Percentiles rank a stretch among this genome's conserved stretches.
Conservation (phyloP, 495 filamentous ascomycete genomes). For the Podospora pseudocomata region DNA sequence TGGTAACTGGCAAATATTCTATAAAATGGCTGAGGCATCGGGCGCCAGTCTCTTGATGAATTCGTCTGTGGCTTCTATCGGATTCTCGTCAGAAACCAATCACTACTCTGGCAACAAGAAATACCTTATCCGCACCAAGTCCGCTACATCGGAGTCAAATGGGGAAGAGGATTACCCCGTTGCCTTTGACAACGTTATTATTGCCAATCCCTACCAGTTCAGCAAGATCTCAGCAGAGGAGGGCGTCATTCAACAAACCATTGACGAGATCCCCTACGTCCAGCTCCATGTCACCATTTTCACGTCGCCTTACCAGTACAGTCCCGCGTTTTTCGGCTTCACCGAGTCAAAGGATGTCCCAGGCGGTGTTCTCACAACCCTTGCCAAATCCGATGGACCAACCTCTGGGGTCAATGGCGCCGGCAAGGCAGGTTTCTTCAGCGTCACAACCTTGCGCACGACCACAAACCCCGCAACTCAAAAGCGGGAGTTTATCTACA, state of each 20-base stretch:
- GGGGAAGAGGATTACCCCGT: constrained; percentile 30
- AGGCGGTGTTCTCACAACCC: constrained; percentile 75
- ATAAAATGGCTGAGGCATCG: constrained; percentile 66
- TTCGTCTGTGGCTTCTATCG: constrained; percentile 61
- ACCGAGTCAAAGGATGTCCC: constrained; percentile 52
- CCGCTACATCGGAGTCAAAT: constrained; percentile 21
- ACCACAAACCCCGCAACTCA: constrained; percentile 53
- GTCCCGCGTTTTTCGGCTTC: constrained; percentile 66
- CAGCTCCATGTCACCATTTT: constrained; percentile 85
- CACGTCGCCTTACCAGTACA: constrained; percentile 66
- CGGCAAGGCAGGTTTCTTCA: constrained; percentile 77
- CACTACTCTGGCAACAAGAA: constrained; percentile 18
- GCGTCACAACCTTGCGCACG: constrained; percentile 72
- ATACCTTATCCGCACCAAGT: constrained; percentile 50
- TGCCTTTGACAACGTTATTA: constrained; percentile 72
- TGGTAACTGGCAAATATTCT: constrained; percentile 96
- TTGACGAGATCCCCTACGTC: constrained; percentile 75
- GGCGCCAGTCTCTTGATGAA: constrained; percentile 61
- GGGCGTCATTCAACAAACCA: constrained; percentile 48
- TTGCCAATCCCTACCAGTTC: constrained; percentile 72
- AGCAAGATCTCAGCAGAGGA: constrained; percentile 54
- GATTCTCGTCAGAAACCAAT: constrained; percentile 41
- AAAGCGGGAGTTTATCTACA: constrained; percentile 78
- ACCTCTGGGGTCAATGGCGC: constrained; percentile 51
- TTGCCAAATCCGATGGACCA: constrained; percentile 54